phyloP scores from a whole-genome alignment of 2,329 filamentous ascomycete species.

The Stachybotrys elegans region DNA sequence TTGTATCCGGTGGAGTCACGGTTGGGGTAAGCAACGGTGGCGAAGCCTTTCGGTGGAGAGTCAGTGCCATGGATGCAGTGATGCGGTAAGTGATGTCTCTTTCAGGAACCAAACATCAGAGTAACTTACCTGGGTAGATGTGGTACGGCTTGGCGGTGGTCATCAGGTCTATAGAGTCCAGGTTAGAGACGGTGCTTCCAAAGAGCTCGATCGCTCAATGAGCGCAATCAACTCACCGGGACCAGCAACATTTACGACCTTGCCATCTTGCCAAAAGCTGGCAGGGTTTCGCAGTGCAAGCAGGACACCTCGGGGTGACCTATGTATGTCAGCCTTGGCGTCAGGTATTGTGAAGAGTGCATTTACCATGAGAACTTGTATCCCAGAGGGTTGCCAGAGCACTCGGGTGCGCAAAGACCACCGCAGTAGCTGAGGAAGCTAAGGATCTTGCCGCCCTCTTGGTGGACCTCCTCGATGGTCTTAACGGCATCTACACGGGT shows the following conservation, averaged over 20 bases:
- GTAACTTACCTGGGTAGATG: constrained; percentile 75
- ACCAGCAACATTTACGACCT: constrained; percentile 61
- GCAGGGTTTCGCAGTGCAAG: constrained; percentile 83
- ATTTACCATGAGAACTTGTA: constrained; percentile 40
- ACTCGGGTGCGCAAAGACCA: constrained; percentile 44
- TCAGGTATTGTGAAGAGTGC: background rate
- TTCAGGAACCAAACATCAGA: too few species aligned
- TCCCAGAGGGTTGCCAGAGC: constrained; percentile 82
- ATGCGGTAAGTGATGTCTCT: too few species aligned
- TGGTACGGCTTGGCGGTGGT: constrained; percentile 77
- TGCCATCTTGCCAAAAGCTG: constrained; percentile 74
- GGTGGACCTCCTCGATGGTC: constrained; percentile 84
- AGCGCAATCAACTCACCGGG: too few species aligned
- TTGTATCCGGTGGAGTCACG: constrained; percentile 83
- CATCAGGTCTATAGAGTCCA: constrained; percentile 61
- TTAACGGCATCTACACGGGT: constrained; percentile 58
- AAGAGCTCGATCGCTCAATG: too few species aligned
- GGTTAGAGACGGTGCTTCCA: too few species aligned
- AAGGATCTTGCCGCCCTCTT: constrained; percentile 76
- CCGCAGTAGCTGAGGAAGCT: constrained; percentile 83
- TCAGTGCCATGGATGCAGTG: too few species aligned
- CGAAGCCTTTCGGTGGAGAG: too few species aligned
- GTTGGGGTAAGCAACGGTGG: constrained; percentile 88
- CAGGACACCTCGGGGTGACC: constrained; percentile 76
- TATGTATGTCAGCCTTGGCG: constrained; percentile 27